Evolutionary conservation across 176 grass and related monocot genomes (phyloP), one percentile per base, ranked within the genome.

Genomic region (Elymus sibiricus): DNA sequence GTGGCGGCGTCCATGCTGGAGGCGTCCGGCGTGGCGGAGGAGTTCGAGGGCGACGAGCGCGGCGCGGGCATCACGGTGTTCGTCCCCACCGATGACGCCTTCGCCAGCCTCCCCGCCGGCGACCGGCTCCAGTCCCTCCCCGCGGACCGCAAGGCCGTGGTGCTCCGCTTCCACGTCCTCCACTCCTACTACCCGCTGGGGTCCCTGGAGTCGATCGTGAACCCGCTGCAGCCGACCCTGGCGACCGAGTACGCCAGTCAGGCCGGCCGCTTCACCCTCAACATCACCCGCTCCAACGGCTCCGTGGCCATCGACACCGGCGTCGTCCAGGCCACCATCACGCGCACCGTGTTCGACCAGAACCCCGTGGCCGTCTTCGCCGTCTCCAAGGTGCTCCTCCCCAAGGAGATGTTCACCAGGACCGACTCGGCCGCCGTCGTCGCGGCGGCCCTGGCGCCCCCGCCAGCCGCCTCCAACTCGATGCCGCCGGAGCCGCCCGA

Each of bases 141-240:
- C 7, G 95, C 93, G 9, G 87, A 95, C 17, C 86, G 82, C 64
- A 98, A 98, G 91, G 88, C 89, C 13, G 78, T 89, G 63, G 85
- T 98, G 83, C 95, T 98, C 79, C 91, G 93, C 28, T 94, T 94
- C 90, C 95, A 95, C 82, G 91, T 90, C n/a, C 95, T 95, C 59
- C 95, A 95, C 43, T 93, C 91, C 87, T 95, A 95, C 89, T 95
- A 95, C 87, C 95, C 95, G 26, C 93, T 98, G 34, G 93, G 95
- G 0, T 95, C 93, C 1, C 91, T 98, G 4, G 91, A 98, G 79
- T 98, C 95, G 49, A 98, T 98, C 87, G 93, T 98, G 27, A 98
- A 95, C 89, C 95, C 95, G 7, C 87, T 93, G 0, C 95, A 95
- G 81, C 95, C 95, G 8, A 98, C 89, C 3, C 88, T 98, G 17